Base-by-base conservation (phyloP, 176 grass and related monocot species). In the Raddia distichophylla region DNA sequence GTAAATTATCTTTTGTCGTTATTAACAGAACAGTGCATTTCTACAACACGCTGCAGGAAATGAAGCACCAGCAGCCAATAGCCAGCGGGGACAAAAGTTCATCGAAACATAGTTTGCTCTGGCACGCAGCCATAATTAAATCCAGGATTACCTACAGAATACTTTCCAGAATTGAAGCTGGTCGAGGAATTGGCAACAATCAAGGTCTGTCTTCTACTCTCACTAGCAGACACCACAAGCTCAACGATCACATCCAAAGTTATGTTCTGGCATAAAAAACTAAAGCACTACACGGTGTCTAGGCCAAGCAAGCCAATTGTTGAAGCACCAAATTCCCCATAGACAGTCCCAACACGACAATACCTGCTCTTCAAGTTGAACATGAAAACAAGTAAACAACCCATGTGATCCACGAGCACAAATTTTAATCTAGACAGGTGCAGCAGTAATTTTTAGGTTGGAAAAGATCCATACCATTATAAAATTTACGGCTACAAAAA, bases 121-220 rank as follows among this genome's bases (percentile, higher is more conserved):
- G 11, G 79, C 20, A 3, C 62, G 76, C 12, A 10, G 35, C 47
- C 7, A n/a, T 22, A 37, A 55, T 59, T 18, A 72, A 22, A 52
- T 83, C 7, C 66, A 27, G 6, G 61, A 52, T 34, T 82, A 85
- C 52, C 64, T 48, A 18, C 64, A 88, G 22, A 72, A 14, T 5
- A 59, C 37, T 66, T 65, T 67, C 14, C 53, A 5, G 50, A 62
- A 60, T 47, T 73, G 44, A 66, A 52, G 1, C 42, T 72, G 11
- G 75, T 78, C 17, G 20, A 71, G 62, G 5, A 73, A 42, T 32
- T 22, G 3, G 16, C 76, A 3, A 49, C 32, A 3, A 58, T 59
- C 11, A 71, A 87, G 60, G 61, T 54, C 54, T 2, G 79, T 1
- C 1, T 48, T 59, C 32, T 58, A 48, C 58, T 58, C 88, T 80